Evolutionary conservation across 2,329 filamentous ascomycete species (phyloP).

Genomic region (Thyridium curvatum): DNA sequence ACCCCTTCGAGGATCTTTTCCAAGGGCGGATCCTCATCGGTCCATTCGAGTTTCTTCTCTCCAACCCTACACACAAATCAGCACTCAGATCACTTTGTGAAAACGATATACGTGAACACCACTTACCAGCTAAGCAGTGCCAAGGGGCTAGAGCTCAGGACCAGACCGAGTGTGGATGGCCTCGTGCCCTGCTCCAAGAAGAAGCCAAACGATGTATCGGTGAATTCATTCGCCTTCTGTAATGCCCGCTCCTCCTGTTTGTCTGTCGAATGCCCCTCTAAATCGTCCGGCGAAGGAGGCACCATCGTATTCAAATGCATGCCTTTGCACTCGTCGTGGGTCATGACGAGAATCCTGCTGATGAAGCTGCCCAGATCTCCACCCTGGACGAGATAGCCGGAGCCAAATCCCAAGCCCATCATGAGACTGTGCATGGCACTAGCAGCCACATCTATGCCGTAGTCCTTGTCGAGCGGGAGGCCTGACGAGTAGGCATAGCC

Average conservation of each 20-base stretch:
- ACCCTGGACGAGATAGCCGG: slow-evolving; percentile 47
- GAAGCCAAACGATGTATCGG: not conserved
- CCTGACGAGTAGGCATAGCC: slow-evolving; percentile 44
- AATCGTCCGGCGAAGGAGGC: not conserved
- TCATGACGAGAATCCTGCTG: slow-evolving; percentile 31
- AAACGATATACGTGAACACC: too few relatives aligned
- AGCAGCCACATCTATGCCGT: slow-evolving; percentile 28
- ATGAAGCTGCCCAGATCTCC: slow-evolving; percentile 48
- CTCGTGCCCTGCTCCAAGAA: slow-evolving; percentile 42
- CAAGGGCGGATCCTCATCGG: too few relatives aligned
- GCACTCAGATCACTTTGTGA: too few relatives aligned
- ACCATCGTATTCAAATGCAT: slow-evolving; percentile 15
- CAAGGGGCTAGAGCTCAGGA: slow-evolving; percentile 44
- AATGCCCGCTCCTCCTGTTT: slow-evolving; percentile 3
- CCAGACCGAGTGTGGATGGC: slow-evolving; percentile 50
- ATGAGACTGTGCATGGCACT: slow-evolving; percentile 44
- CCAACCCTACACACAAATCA: not conserved
- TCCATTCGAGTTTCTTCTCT: too few relatives aligned
- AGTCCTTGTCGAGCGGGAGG: slow-evolving; percentile 38
- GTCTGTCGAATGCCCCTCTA: not conserved
- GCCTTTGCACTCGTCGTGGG: slow-evolving; percentile 40
- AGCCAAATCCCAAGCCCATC: slow-evolving; percentile 42
- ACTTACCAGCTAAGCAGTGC: slow-evolving; percentile 46
- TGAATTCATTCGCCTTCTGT: too few relatives aligned
- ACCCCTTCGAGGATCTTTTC: too few relatives aligned